Base-by-base conservation (phyloP, 2,329 filamentous ascomycete genomes). In the Verticillium longisporum region DNA sequence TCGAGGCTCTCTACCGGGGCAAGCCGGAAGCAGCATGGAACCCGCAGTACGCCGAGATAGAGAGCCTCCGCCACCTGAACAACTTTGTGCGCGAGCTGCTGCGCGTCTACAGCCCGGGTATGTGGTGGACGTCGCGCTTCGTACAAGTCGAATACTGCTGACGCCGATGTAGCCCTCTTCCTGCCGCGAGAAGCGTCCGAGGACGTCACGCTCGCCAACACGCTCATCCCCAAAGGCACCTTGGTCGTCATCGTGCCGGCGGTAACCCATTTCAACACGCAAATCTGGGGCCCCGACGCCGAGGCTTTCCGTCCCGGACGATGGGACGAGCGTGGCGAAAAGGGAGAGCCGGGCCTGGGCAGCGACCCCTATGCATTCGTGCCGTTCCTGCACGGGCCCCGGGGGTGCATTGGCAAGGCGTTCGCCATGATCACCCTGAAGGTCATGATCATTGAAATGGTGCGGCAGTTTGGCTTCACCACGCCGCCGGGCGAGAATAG, bases 41-140 rank as follows among this genome's bases (percentile, higher is more conserved):
- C 31, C 65, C 66, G 7, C 69, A 71, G 55, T 77, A 73, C 60
- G 75, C 74, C 14, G 74, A 78, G 58, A 69, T 77, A 11, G 65
- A 63, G 38, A 53, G 69, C 78, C 89, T 61, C 83, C 85, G 68
- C 2, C 77, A 75, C 61, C 63, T 77, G 13, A 71, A 74, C 63
- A 74, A 73, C 50, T 74, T 77, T 6, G 69, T 71, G 62, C 74
- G 67, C 62, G 75, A 78, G 65, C 65, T 75, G 9, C 60, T 77
- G 26, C 71, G 75, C 4, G 71, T 73, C 64, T 74, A 71, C 60
- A 66, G 72, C 4, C 75, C 75, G 32, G 64, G 64, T 62, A 55
- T 1, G 58, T 21, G 7, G 18, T n/a, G 18, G 18, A n/a, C 1
- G 15, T 15, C 15, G 15, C 38, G 14, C n/a, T 18, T n/a, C 15